A percentile compares a stretch with the other conserved stretches of the same genome.
These are phyloP conservation scores for Pichia rugopelliculosa DNA, from an alignment of 805 yeast species.

Conservation along the genomic window DNA sequence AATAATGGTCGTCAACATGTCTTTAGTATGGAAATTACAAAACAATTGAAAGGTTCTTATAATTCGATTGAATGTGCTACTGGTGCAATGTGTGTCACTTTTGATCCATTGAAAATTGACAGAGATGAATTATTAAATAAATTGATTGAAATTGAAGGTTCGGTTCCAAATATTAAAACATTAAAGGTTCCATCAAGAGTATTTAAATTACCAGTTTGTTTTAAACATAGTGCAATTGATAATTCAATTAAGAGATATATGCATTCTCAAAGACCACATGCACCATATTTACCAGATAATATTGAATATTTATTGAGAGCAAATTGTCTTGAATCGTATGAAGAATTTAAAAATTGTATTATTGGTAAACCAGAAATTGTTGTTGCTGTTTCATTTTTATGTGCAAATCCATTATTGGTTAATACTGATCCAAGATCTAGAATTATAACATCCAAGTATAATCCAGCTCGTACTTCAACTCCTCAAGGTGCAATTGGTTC, in stretches of 20 bases:
- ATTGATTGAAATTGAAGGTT: conserved; percentile 18
- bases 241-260: conserved; percentile 23
- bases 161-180: conserved; percentile 21
- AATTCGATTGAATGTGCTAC: conserved; percentile 18
- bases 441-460: conserved; percentile 24
- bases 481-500: conserved; percentile 28
- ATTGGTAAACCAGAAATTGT: conserved; percentile 23
- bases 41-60: conserved; percentile 10
- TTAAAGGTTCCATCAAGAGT: conserved; percentile 23
- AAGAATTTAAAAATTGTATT: conserved; percentile 20
- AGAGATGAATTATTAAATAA: conserved; percentile 13
- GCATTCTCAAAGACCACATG: conserved; percentile 27
- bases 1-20: conserved; percentile 29
- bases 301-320: conserved; percentile 24
- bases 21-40: conserved; percentile 13
- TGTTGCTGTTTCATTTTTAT: conserved; percentile 25
- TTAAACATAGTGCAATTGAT: conserved; percentile 21
- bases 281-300: conserved; percentile 27
- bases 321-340: conserved; percentile 20
- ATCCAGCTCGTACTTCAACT: conserved; percentile 28
- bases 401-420: conserved; percentile 26
- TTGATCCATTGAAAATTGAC: conserved; percentile 17
- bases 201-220: conserved; percentile 21
- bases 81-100: conserved; percentile 22
- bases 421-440: conserved; percentile 27